These are phyloP conservation scores for Cyclotella sp. DNA, from an alignment of 108 stramenopile genomes.

Conservation along the genomic window DNA sequence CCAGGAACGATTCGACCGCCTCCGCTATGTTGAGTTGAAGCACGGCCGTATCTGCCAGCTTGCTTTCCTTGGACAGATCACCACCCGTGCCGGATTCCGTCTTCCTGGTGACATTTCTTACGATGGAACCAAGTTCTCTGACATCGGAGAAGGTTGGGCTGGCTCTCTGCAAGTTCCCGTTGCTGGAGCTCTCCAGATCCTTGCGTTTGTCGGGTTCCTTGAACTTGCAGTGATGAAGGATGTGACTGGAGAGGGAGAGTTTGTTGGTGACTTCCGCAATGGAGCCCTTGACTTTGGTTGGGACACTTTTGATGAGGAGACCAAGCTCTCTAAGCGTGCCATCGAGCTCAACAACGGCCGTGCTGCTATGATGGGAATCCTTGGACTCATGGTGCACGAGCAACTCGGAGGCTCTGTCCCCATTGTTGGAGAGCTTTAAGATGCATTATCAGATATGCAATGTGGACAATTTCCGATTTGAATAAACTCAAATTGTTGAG, in stretches of 20 bases:
- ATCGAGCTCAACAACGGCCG: slow-evolving; percentile 94
- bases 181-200: not conserved
- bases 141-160: not conserved
- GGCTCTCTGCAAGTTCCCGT: not conserved
- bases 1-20: not conserved
- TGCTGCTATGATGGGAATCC: slow-evolving; percentile 80
- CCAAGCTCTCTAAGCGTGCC: slow-evolving; percentile 25
- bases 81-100: not conserved
- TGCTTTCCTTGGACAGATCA: not conserved
- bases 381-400: slow-evolving; percentile 63
- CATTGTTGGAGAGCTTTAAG: no score
- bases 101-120: not conserved
- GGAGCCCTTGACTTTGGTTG: no score
- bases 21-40: not conserved
- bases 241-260: not conserved
- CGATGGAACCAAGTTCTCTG: not conserved
- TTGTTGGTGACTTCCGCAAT: slow-evolving; percentile 1
- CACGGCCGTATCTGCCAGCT: not conserved
- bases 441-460: no score
- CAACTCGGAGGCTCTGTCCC: not conserved
- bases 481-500: no score
- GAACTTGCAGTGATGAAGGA: not conserved
- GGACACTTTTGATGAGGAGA: slow-evolving; percentile 1
- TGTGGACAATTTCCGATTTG: no score
- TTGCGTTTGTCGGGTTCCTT: not conserved